Percentiles rank a stretch among this genome's conserved stretches.
These are phyloP conservation scores for Trichophyton simii DNA, from an alignment of 2,329 filamentous ascomycete genomes.

Conservation along the genomic window DNA sequence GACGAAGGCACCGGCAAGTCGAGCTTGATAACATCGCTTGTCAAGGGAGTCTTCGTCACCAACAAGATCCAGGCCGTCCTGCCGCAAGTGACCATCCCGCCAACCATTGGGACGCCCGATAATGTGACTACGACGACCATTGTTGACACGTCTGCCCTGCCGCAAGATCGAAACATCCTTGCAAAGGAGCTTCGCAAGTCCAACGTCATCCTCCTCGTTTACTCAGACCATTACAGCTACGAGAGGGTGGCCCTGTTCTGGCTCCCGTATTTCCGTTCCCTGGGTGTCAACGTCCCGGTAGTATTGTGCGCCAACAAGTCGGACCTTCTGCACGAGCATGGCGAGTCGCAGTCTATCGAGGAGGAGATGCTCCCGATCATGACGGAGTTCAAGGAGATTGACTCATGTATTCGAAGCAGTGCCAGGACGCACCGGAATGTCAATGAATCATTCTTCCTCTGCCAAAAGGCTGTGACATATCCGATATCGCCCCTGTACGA, in stretches of 20 bases:
- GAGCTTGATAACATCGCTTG: slow-evolving; percentile 83
- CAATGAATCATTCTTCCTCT: slow-evolving; percentile 93
- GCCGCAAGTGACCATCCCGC: slow-evolving; percentile 87
- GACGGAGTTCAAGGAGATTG: slow-evolving; percentile 97
- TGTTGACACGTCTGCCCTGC: slow-evolving; percentile 90
- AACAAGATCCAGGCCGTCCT: slow-evolving; percentile 92
- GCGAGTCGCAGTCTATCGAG: slow-evolving; percentile 72
- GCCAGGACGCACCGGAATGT: slow-evolving; percentile 86
- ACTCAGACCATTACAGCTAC: slow-evolving; percentile 98
- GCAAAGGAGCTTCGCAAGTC: slow-evolving; percentile 92
- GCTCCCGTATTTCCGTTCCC: slow-evolving; percentile 94
- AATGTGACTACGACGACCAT: slow-evolving; percentile 89
- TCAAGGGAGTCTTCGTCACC: slow-evolving; percentile 93
- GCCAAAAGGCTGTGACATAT: slow-evolving; percentile 94
- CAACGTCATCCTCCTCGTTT: slow-evolving; percentile 92
- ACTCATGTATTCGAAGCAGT: slow-evolving; percentile 91
- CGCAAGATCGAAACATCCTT: slow-evolving; percentile 79
- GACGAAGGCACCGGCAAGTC: slow-evolving; percentile 94
- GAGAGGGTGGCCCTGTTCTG: slow-evolving; percentile 93
- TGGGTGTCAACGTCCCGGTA: slow-evolving; percentile 97
- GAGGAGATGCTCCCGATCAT: slow-evolving; percentile 98
- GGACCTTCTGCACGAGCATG: slow-evolving; percentile 65
- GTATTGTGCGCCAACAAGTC: slow-evolving; percentile 96
- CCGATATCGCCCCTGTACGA: slow-evolving; percentile 94
- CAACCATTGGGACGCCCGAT: slow-evolving; percentile 82